Evolutionary conservation across 2,329 filamentous ascomycete species (phyloP), one percentile per base, ranked within the genome.

Genomic region (Bipolaris cookei): DNA sequence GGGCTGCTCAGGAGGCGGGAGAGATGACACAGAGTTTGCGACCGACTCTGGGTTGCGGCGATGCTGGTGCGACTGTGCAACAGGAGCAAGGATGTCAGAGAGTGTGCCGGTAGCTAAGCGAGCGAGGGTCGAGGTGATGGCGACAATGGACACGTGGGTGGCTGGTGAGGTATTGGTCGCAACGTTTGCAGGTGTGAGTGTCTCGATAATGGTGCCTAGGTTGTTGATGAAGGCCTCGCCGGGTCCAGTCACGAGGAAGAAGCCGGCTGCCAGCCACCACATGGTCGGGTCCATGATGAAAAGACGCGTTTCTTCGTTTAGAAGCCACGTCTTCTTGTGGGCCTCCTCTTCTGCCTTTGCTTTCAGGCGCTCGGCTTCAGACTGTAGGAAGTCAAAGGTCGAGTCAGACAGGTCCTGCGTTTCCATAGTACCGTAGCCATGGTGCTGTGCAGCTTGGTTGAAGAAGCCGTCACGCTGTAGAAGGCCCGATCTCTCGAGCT

Each of bases 141-240:
- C 93, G 59, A 98, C 88, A 59, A 96, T 93, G 20, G 91, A 96
- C 51, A 99, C 93, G 70, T 99, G 95, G 0, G 92, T 97, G 54
- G 92, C 87, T 37, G 90, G 84, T 47, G 90, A 85, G 45, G 89
- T 86, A 66, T 81, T 74, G 65, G 73, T 66, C 16, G 82, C 72
- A 16, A 86, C 87, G 13, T 84, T 84, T n/a, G 79, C 80, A 4
- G 85, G 84, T 42, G 90, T 91, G 3, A 97, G 82, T 0, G 94
- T 96, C 65, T 90, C 89, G 66, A 98, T 93, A 59, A 99, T 89
- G 21, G 93, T 97, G 34, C 95, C 95, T 8, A 99, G 79, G 69
- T 98, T 99, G 79, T 98, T 99, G 78, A 98, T 92, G 75, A 97
- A 99, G 10, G 94, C 91, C 78, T 99, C 95, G n/a, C 93, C 94